phyloP scores from a whole-genome alignment of 148 eudicot genomes.

The Camellia lanceoleosa region DNA sequence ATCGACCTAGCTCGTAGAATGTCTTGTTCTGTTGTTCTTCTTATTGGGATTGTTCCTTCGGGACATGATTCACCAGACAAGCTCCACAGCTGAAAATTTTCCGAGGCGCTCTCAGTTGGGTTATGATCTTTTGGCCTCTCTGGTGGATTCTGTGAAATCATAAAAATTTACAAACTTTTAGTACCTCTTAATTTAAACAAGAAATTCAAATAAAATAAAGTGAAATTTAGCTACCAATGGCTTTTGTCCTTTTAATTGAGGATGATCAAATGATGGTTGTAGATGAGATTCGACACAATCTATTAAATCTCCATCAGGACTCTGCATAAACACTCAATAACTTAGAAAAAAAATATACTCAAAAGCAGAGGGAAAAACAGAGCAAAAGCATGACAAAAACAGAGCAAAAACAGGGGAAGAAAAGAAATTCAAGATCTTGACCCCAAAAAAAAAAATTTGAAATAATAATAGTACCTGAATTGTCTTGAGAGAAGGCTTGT shows the following conservation, averaged over 20 bases:
- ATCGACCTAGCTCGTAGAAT: conserved; percentile 62
- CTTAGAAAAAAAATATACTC: too few species aligned
- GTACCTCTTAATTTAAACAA: neutral
- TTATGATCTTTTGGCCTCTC: conserved; percentile 62
- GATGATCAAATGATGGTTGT: conserved; percentile 95
- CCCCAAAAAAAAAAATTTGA: neutral
- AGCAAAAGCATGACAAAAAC: neutral
- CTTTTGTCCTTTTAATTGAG: conserved; percentile 60
- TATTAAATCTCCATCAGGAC: conserved; percentile 86
- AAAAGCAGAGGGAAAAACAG: neutral
- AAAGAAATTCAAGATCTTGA: neutral
- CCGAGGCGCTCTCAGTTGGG: conserved; percentile 28
- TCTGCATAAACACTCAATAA: conserved; percentile 35
- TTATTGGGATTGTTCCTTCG: conserved; percentile 72
- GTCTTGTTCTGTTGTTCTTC: conserved; percentile 87
- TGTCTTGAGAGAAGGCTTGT: conserved; percentile 73
- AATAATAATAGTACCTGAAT: conserved; percentile 45
- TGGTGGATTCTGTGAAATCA: conserved; percentile 60
- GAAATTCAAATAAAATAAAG: neutral
- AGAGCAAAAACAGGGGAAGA: conserved; percentile 3
- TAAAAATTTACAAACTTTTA: neutral
- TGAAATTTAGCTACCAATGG: conserved; percentile 52
- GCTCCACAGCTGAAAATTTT: conserved; percentile 72
- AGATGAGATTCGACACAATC: conserved; percentile 73
- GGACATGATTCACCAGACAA: conserved; percentile 64